Evolutionary conservation across 176 grass and related monocot genomes (phyloP).

Genomic region (Tillandsia leiboldiana): DNA sequence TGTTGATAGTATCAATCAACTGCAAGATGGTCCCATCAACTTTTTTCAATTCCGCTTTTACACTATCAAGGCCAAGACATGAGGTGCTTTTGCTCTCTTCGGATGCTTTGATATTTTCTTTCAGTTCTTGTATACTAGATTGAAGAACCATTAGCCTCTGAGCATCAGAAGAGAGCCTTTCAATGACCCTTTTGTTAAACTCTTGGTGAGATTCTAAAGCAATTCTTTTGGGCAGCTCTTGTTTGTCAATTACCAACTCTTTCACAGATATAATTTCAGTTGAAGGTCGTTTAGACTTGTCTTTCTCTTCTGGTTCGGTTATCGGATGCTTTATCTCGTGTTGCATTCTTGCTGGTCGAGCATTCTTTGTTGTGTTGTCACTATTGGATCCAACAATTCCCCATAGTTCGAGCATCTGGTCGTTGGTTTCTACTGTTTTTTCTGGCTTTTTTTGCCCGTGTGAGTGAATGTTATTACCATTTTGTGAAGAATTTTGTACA

Average conservation of each 20-base stretch:
- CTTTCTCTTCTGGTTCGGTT: conserved; percentile 23
- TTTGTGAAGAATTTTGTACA: conserved; percentile 39
- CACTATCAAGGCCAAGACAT: conserved; percentile 33
- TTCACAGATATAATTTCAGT: conserved; percentile 54
- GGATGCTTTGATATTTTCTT: conserved; percentile 34
- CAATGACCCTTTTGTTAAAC: conserved; percentile 71
- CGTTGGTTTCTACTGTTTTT: conserved; percentile 15
- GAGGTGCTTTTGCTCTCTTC: conserved; percentile 15
- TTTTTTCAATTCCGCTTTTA: conserved; percentile 48
- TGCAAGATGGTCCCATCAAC: conserved; percentile 57
- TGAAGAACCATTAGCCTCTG: conserved; percentile 50
- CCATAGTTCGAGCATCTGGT: conserved; percentile 38
- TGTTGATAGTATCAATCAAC: conserved; percentile 67
- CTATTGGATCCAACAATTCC: conserved; percentile 24
- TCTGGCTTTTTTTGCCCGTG: conserved; percentile 32
- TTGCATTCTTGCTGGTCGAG: conserved; percentile 11
- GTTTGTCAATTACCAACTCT: conserved; percentile 71
- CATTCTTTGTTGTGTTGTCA: conserved; percentile 12
- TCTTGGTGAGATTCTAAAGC: conserved; percentile 38
- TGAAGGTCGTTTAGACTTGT: conserved; percentile 29
- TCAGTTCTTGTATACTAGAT: conserved; percentile 49
- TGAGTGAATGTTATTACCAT: conserved; percentile 21
- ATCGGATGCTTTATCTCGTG: conserved; percentile 25
- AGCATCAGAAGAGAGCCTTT: conserved; percentile 50
- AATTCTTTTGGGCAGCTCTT: conserved; percentile 30